These are phyloP conservation scores for Fusarium tricinctum DNA, from an alignment of 2,329 filamentous ascomycete species.

Conservation along the genomic window DNA sequence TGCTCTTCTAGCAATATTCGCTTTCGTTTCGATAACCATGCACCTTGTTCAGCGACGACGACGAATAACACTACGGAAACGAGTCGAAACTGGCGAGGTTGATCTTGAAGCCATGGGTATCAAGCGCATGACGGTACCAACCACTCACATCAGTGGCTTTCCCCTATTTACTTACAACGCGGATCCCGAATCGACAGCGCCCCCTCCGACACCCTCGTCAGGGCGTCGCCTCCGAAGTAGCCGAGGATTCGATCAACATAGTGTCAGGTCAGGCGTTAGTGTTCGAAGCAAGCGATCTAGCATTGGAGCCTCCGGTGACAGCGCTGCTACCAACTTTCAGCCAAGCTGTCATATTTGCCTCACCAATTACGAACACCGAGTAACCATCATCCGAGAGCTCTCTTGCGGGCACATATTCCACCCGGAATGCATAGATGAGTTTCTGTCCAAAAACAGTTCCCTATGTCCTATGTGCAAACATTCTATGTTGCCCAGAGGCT, in stretches of 20 bases:
- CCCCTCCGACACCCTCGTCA: constrained; percentile 56
- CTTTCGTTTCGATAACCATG: constrained; percentile 77
- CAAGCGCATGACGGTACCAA: constrained; percentile 83
- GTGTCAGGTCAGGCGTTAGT: constrained; percentile 49
- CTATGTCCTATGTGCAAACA: constrained; percentile 93
- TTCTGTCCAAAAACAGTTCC: constrained; percentile 82
- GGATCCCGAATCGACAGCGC: constrained; percentile 60
- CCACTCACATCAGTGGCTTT: constrained; percentile 77
- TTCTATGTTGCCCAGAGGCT: constrained; percentile 78
- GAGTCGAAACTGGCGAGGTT: constrained; percentile 83
- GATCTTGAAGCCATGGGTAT: constrained; percentile 90
- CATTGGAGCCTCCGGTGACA: constrained; percentile 54
- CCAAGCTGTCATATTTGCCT: constrained; percentile 92
- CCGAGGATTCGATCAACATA: constrained; percentile 51
- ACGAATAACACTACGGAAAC: constrained; percentile 74
- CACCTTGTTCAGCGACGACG: constrained; percentile 81
- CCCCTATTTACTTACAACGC: constrained; percentile 83
- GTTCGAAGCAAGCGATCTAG: constrained; percentile 58
- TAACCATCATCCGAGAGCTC: constrained; percentile 84
- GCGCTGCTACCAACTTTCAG: constrained; percentile 74
- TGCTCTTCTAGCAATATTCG: constrained; percentile 77
- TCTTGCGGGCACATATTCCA: constrained; percentile 95
- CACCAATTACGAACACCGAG: constrained; percentile 78
- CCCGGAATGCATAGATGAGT: constrained; percentile 89
- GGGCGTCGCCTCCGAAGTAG: constrained; percentile 51